Evolutionary conservation across 2,329 filamentous ascomycete species (phyloP), one percentile per base, ranked within the genome.

Genomic region (Metarhizium robertsii): DNA sequence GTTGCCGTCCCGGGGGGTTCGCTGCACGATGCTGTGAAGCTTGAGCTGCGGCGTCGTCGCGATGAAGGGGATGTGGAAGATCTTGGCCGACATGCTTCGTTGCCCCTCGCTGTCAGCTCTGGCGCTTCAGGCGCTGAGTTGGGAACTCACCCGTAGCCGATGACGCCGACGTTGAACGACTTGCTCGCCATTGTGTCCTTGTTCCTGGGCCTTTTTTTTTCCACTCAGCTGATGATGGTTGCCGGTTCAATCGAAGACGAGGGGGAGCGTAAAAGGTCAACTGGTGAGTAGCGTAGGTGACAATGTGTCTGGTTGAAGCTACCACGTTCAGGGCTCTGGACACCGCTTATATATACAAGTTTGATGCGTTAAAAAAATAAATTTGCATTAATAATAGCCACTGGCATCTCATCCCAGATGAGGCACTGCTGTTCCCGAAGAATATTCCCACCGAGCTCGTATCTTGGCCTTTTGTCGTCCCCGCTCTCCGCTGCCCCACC

Each of bases 61-160:
- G 70, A 94, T 79, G 71, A 91, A 88, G 59, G 88, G 89, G 66
- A 92, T 90, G 71, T 94, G 88, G 73, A 92, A 94, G 72, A 87
- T 78, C 67, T 91, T 92, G 70, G 89, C 88, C 2, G 80, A 83
- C 53, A 79, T 65, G 67, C 79, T 81, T 5, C 38, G 2, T 38
- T 16, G 16, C 18, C 55, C 11, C 13, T 13, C 34, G 46, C 13
- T 29, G 58, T 58, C 20, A 59, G 62, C 14, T 34, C 25, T 25
- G 25, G 25, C 1, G 25, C 25, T 25, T 25, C 3, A 25, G 25
- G 46, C 54, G 52, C 40, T 45, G 25, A 53, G 34, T 34, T 13
- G 45, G 13, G 6, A 14, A 58, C 72, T 65, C 67, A 78, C 77
- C 77, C 77, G 58, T 79, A 79, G 62, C 77, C 77, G 14, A 79